Percentiles rank a stretch among this genome's conserved stretches.
phyloP scores from a whole-genome alignment of 441 rosid species.

The Corymbia calophylla region DNA sequence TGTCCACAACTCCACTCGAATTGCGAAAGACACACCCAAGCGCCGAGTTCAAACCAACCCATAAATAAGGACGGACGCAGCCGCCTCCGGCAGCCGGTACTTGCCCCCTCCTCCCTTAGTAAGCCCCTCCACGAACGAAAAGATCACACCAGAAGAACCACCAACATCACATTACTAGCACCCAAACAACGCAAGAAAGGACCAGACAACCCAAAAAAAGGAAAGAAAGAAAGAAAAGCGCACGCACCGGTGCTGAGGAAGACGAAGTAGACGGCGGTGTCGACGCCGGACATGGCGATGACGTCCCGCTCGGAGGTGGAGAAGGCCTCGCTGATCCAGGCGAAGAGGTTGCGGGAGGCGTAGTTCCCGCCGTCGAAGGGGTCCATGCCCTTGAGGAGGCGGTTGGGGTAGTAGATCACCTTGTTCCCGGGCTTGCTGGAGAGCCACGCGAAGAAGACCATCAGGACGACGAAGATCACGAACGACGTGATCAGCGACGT shows the following conservation, averaged over 20 bases:
- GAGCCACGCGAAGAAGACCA: conserved; percentile 68
- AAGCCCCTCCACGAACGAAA: background rate
- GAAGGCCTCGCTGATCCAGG: conserved; percentile 72
- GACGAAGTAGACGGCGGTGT: conserved; percentile 88
- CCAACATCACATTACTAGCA: background rate
- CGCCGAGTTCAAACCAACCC: background rate
- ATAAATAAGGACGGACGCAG: background rate
- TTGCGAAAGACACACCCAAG: background rate
- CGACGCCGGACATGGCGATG: conserved; percentile 59
- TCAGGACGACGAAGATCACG: conserved; percentile 50
- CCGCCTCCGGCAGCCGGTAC: background rate
- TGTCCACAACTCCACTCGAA: background rate
- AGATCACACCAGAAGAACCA: background rate
- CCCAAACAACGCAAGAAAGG: background rate
- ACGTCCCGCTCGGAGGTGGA: conserved; percentile 64
- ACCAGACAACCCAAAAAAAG: background rate
- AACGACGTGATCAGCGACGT: conserved; percentile 80
- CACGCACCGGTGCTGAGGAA: conserved; percentile 72
- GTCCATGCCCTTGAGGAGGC: conserved; percentile 43
- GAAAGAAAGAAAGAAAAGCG: background rate
- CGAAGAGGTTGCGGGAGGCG: conserved; percentile 54
- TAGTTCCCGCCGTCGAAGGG: conserved; percentile 56
- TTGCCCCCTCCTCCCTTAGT: background rate
- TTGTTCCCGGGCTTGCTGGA: conserved; percentile 54
- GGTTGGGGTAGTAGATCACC: conserved; percentile 68